Percentiles rank a stretch among this genome's conserved stretches.
Evolutionary conservation across 2,329 filamentous ascomycete genomes (phyloP).

Genomic region (Geosmithia flava): DNA sequence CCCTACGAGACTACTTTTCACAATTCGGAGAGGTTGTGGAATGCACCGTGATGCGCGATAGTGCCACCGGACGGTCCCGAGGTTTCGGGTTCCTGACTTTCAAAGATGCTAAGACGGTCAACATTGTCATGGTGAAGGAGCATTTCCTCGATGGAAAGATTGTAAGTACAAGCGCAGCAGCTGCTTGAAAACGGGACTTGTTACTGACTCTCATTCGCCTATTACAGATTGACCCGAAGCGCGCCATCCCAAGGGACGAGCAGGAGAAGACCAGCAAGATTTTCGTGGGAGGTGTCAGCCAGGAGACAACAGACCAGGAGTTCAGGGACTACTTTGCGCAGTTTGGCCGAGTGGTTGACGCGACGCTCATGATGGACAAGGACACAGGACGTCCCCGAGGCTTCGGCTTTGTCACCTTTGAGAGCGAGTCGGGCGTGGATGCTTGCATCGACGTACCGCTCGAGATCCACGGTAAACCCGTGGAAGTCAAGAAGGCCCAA

Average conservation of each 20-base stretch:
- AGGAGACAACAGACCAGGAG: constrained; percentile 91
- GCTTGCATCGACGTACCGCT: constrained; percentile 74
- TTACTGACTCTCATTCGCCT: neutral
- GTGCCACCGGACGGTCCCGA: constrained; percentile 81
- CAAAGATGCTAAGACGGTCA: constrained; percentile 94
- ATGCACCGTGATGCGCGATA: constrained; percentile 99
- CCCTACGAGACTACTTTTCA: constrained; percentile 90
- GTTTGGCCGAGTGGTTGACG: constrained; percentile 91
- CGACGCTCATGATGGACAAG: constrained; percentile 99
- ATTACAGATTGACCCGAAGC: constrained; percentile 85
- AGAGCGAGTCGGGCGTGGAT: constrained; percentile 90
- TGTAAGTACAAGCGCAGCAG: constrained; percentile 42
- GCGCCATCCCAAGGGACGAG: constrained; percentile 92
- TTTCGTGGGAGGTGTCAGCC: constrained; percentile 93
- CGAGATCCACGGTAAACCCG: constrained; percentile 89
- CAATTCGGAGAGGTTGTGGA: constrained; percentile 96
- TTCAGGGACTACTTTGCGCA: constrained; percentile 96
- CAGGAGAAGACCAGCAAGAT: constrained; percentile 98
- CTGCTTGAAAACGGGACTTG: neutral
- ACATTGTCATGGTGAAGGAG: constrained; percentile 99
- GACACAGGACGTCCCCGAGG: constrained; percentile 94
- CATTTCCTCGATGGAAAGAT: constrained; percentile 98
- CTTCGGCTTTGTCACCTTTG: constrained; percentile 97
- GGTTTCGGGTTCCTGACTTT: constrained; percentile 98
- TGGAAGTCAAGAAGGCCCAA: constrained; percentile 97